These are phyloP conservation scores for Solanum megistacrolobum DNA, from an alignment of 257 asterid genomes.

Conservation along the genomic window DNA sequence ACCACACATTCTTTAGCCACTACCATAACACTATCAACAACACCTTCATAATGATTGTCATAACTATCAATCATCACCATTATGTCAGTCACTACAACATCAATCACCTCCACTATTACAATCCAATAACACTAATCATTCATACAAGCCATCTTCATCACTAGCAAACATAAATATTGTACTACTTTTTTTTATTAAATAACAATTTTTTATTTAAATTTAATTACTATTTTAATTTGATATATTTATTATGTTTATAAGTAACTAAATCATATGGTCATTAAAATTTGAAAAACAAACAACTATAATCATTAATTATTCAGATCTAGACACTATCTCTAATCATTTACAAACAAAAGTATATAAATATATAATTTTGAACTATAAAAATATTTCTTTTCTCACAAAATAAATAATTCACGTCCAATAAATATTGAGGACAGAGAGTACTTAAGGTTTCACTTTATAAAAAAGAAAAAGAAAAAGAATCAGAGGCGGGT, in stretches of 20 bases:
- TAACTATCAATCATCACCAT: neutral
- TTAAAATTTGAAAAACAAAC: neutral
- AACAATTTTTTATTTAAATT: neutral
- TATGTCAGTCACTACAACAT: neutral
- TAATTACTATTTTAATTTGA: neutral
- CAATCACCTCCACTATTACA: neutral
- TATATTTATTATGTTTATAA: neutral
- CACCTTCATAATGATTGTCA: neutral
- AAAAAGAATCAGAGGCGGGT: neutral
- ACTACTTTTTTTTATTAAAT: neutral
- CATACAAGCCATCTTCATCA: neutral
- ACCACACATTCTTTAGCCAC: neutral
- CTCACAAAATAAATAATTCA: too few species aligned
- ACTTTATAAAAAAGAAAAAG: neutral
- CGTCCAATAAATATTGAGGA: too few species aligned
- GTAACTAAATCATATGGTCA: neutral
- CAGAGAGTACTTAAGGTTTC: too few species aligned
- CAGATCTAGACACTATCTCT: too few species aligned
- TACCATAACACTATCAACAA: neutral
- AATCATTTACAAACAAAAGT: too few species aligned
- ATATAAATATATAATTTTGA: too few species aligned
- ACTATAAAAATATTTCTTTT: too few species aligned
- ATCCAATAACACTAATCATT: neutral
- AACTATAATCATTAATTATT: too few species aligned
- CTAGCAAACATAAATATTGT: neutral